phyloP scores from a whole-genome alignment of 1,284 basidiomycete genomes.

The Rhodotorula sp. region DNA sequence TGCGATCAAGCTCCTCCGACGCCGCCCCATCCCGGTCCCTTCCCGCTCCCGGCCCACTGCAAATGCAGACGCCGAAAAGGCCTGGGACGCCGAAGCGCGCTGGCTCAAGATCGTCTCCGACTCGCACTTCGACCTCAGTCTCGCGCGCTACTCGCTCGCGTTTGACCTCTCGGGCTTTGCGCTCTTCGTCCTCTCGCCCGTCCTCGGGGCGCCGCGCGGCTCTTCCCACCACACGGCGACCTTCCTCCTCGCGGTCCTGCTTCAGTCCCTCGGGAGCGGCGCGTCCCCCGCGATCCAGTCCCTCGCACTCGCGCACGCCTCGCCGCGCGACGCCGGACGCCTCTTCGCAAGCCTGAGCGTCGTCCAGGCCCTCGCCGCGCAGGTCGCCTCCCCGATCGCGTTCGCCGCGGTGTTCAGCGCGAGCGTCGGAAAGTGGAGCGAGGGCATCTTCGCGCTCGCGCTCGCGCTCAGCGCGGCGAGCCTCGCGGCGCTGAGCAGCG shows the following conservation, averaged over 20 bases:
- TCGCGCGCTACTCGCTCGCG: slow-evolving; percentile 31
- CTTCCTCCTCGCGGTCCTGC: slow-evolving; percentile 59
- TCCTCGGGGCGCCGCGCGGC: slow-evolving; percentile 4
- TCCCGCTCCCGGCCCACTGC: slow-evolving; percentile 11
- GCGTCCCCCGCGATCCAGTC: slow-evolving; percentile 67
- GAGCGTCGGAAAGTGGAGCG: slow-evolving; percentile 63
- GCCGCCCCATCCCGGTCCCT: slow-evolving; percentile 21
- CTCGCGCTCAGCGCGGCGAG: not conserved
- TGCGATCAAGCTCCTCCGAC: slow-evolving; percentile 27
- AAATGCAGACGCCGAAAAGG: not conserved
- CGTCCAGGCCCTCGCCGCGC: slow-evolving; percentile 62
- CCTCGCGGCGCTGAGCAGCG: not conserved
- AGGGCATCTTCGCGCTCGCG: slow-evolving; percentile 54
- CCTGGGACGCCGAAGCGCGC: slow-evolving; percentile 38
- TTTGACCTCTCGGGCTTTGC: slow-evolving; percentile 36
- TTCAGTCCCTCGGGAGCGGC: slow-evolving; percentile 62
- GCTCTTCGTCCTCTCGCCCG: slow-evolving; percentile 12
- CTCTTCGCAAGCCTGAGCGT: slow-evolving; percentile 74
- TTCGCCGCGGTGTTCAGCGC: slow-evolving; percentile 64
- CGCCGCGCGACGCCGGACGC: slow-evolving; percentile 54
- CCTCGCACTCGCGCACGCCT: slow-evolving; percentile 66
- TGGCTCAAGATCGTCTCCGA: slow-evolving; percentile 40
- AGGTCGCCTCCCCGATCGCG: slow-evolving; percentile 60
- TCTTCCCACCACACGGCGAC: not conserved
- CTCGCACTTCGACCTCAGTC: slow-evolving; percentile 42